Conservation (phyloP, 202 grass and related monocot genomes). For the Bolboschoenoplectus hybrid region DNA sequence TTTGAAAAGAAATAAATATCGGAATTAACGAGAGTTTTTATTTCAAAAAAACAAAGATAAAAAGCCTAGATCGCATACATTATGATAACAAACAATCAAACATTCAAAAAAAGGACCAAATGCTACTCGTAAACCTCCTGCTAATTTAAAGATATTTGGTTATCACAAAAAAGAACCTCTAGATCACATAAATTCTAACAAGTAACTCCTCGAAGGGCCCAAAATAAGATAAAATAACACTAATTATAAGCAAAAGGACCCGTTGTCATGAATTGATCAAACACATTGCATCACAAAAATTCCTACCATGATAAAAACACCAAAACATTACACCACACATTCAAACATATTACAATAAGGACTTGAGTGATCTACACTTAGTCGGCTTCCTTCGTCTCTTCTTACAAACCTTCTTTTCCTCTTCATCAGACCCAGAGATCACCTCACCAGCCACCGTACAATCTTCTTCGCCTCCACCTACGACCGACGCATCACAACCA, state of each 20-base stretch:
- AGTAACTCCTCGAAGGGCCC: not conserved
- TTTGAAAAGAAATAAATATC: too few species aligned
- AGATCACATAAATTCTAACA: too few species aligned
- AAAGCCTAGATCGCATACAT: too few species aligned
- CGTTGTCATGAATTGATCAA: not conserved
- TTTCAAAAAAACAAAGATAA: too few species aligned
- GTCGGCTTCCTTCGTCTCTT: constrained; percentile 70
- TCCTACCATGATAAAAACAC: not conserved
- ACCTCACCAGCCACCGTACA: constrained; percentile 37
- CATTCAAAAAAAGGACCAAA: too few species aligned
- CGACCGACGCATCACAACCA: constrained; percentile 34
- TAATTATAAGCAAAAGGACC: not conserved
- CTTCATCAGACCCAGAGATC: constrained; percentile 23
- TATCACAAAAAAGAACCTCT: too few species aligned
- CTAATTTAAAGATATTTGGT: too few species aligned
- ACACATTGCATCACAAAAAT: not conserved
- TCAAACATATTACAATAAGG: constrained; percentile 48
- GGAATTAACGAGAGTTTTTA: too few species aligned
- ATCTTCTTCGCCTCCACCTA: constrained; percentile 40
- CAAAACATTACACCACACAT: not conserved
- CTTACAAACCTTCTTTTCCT: constrained; percentile 32
- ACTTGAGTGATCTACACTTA: constrained; percentile 74
- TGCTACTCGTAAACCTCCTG: too few species aligned
- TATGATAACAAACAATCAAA: too few species aligned
- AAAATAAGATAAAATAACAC: not conserved